These are phyloP conservation scores for Novymonas esmeraldas DNA, from an alignment of 208 protist species.

Conservation along the genomic window DNA sequence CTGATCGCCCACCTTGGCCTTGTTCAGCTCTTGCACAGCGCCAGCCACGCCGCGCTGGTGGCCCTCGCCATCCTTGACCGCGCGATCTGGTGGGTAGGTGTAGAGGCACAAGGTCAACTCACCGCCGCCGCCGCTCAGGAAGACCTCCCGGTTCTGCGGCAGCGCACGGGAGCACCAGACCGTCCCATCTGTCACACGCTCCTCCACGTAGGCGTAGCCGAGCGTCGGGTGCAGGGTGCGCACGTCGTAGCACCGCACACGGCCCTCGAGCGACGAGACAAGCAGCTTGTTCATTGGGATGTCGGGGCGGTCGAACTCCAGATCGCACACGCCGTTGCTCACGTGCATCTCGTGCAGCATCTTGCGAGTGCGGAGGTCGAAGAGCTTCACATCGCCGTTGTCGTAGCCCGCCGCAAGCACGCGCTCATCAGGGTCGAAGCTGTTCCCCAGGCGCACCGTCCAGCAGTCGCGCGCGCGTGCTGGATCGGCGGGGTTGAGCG, in stretches of 20 bases:
- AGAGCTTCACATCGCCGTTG: constrained; percentile 96
- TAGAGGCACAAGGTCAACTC: constrained; percentile 90
- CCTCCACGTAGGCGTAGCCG: constrained; percentile 89
- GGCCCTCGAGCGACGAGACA: constrained; percentile 86
- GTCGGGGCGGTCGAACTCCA: constrained; percentile 93
- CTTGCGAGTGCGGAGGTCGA: constrained; percentile 91
- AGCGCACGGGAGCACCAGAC: constrained; percentile 88
- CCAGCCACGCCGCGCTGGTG: constrained; percentile 76
- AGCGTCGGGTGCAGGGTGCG: constrained; percentile 85
- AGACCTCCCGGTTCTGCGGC: constrained; percentile 94
- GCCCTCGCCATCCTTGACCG: constrained; percentile 71
- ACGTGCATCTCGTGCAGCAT: constrained; percentile 94
- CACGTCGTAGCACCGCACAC: constrained; percentile 88
- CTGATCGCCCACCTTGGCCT: constrained; percentile 84
- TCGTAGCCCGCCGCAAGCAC: constrained; percentile 94
- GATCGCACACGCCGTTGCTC: constrained; percentile 89
- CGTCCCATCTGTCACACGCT: constrained; percentile 81
- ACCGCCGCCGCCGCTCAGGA: constrained; percentile 88
- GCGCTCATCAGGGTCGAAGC: constrained; percentile 87
- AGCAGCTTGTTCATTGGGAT: constrained; percentile 96
- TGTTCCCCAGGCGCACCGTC: constrained; percentile 94
- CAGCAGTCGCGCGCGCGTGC: constrained; percentile 90
- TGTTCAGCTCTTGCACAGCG: constrained; percentile 79
- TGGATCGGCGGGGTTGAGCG: constrained; percentile 75
- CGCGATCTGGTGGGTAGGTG: constrained; percentile 87